Conservation (phyloP, 2,329 filamentous ascomycete species). For the Dothideomycetes sp. region DNA sequence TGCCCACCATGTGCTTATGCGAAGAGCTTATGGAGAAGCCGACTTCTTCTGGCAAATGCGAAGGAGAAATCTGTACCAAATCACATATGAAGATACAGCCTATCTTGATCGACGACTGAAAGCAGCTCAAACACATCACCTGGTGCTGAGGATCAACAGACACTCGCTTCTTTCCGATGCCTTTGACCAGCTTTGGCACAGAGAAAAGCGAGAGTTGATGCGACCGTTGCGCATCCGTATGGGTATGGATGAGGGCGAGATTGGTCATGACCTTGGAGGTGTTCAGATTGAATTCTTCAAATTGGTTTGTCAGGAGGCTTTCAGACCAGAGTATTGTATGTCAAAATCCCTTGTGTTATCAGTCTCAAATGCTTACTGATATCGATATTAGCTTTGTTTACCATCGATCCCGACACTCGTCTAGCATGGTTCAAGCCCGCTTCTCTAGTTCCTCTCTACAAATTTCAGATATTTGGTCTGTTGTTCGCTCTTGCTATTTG, state of each 20-base stretch:
- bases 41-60: constrained; percentile 12
- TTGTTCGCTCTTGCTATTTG: constrained; percentile 85
- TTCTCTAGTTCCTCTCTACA: constrained; percentile 74
- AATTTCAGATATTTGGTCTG: constrained; percentile 80
- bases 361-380: constrained; percentile 9
- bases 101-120: constrained; percentile 26
- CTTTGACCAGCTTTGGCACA: constrained; percentile 82
- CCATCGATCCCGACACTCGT: constrained; percentile 62
- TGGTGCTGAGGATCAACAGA: constrained; percentile 37
- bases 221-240: constrained; percentile 82
- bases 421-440: constrained; percentile 85
- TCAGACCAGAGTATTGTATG: constrained; percentile 65
- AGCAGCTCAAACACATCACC: constrained; percentile 30
- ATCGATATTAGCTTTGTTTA: constrained; percentile 54
- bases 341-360: neutral
- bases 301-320: constrained; percentile 67
- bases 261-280: constrained; percentile 86
- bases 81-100: constrained; percentile 5
- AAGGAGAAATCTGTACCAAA: constrained; percentile 8
- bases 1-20: constrained; percentile 83
- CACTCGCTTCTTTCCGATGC: constrained; percentile 33
- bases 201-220: constrained; percentile 71
- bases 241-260: constrained; percentile 68
- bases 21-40: constrained; percentile 15
- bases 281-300: constrained; percentile 97